Evolutionary conservation across 2,329 filamentous ascomycete genomes (phyloP).

Genomic region (Penicillium brasilianum): DNA sequence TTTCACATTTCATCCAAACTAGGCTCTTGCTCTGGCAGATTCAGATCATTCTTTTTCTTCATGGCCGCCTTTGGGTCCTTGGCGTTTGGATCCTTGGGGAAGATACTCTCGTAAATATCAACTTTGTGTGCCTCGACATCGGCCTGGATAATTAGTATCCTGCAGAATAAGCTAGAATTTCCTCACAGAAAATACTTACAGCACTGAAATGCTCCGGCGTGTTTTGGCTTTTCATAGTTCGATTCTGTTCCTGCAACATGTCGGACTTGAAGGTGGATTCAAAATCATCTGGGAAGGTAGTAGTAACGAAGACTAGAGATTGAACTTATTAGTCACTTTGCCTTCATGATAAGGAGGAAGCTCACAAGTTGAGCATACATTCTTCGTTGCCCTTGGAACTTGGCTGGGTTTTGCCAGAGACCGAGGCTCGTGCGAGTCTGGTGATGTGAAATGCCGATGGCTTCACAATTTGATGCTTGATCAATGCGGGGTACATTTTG

Average conservation of each 20-base stretch:
- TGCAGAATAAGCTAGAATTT: no score
- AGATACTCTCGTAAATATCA: conserved; percentile 25
- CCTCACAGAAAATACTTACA: background rate
- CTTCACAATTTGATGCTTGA: conserved; percentile 16
- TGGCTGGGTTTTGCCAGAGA: conserved; percentile 15
- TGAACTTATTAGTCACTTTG: background rate
- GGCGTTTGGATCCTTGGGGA: conserved; percentile 1
- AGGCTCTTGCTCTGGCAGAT: conserved; percentile 16
- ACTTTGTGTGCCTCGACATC: conserved; percentile 20
- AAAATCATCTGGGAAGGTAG: conserved; percentile 24
- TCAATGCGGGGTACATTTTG: conserved; percentile 20
- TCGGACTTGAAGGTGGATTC: conserved; percentile 19
- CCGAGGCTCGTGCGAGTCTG: conserved; percentile 14
- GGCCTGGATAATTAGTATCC: conserved; percentile 11
- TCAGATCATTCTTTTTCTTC: conserved; percentile 3
- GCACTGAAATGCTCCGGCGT: background rate
- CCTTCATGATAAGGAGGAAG: no score
- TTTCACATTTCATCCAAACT: conserved; percentile 22
- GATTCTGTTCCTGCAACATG: conserved; percentile 8
- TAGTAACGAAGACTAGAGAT: conserved; percentile 14
- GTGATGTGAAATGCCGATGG: conserved; percentile 13
- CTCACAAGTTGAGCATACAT: conserved; percentile 7
- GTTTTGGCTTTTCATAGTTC: background rate
- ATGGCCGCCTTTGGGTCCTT: background rate
- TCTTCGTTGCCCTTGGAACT: conserved; percentile 14